Evolutionary conservation across 495 filamentous ascomycete species (phyloP).

Genomic region (Pyronema domesticum): DNA sequence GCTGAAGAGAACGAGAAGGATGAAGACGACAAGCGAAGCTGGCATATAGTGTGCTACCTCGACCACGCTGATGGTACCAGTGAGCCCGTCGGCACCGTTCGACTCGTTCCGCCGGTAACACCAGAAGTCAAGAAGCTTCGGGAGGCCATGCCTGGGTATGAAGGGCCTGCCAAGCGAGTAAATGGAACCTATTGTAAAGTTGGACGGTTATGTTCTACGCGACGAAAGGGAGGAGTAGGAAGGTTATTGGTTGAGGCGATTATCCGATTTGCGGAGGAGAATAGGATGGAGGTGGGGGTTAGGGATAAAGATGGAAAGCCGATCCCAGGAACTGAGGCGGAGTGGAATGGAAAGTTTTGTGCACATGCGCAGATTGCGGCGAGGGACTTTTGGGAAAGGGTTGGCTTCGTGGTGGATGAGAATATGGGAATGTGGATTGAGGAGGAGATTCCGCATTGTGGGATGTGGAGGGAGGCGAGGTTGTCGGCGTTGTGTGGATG

Average conservation of each 20-base stretch:
- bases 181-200: constrained; percentile 46
- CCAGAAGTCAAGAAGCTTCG: constrained; percentile 41
- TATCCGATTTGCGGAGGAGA: constrained; percentile 39
- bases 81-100: constrained; percentile 51
- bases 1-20: constrained; percentile 57
- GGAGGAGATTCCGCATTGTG: constrained; percentile 35
- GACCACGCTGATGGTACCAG: constrained; percentile 25
- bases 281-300: constrained; percentile 35
- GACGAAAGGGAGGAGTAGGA: constrained; percentile 43
- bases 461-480: constrained; percentile 2
- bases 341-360: constrained; percentile 22
- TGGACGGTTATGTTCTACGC: constrained; percentile 46
- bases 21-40: constrained; percentile 54
- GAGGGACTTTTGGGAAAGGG: constrained; percentile 15
- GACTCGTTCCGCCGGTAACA: constrained; percentile 48
- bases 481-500: background rate
- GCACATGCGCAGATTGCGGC: constrained; percentile 20
- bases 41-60: constrained; percentile 69
- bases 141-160: background rate
- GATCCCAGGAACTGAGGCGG: background rate
- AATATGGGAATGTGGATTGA: constrained; percentile 61
- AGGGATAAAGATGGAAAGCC: constrained; percentile 8
- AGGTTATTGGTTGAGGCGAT: constrained; percentile 43
- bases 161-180: background rate
- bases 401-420: constrained; percentile 53